Evolutionary conservation across 352 stramenopile genomes (phyloP).

Genomic region (Lagenidium giganteum): DNA sequence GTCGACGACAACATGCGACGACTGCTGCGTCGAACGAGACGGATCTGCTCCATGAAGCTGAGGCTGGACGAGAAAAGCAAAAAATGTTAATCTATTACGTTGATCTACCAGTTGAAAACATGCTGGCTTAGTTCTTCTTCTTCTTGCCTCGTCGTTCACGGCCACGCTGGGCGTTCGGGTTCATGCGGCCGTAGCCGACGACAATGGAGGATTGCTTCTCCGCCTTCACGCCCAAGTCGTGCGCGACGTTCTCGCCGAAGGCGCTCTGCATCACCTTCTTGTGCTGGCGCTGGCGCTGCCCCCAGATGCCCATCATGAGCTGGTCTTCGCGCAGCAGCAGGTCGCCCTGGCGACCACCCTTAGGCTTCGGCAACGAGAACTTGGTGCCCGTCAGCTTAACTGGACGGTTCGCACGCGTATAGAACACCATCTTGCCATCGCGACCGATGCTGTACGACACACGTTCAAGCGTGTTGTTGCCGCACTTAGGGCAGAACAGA

Average conservation of each 20-base stretch:
- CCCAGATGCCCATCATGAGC: conserved; percentile 95
- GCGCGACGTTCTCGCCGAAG: conserved; percentile 94
- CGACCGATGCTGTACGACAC: conserved; percentile 93
- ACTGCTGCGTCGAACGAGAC: too few relatives aligned
- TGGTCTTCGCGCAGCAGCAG: conserved; percentile 97
- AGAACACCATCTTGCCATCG: conserved; percentile 87
- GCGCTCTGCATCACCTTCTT: conserved; percentile 89
- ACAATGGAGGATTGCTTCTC: conserved; percentile 88
- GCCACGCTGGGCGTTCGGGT: conserved; percentile 95
- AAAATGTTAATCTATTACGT: too few relatives aligned
- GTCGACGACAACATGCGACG: too few relatives aligned
- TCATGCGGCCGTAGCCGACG: conserved; percentile 93
- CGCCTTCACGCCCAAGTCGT: conserved; percentile 90
- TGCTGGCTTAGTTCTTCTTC: conserved; percentile 78
- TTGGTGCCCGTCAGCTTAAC: conserved; percentile 94
- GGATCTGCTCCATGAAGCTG: too few relatives aligned
- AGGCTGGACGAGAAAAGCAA: too few relatives aligned
- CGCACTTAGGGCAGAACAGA: conserved; percentile 97
- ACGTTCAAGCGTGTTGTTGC: conserved; percentile 93
- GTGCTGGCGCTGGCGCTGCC: conserved; percentile 91
- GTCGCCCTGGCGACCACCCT: conserved; percentile 91
- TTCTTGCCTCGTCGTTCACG: conserved; percentile 97
- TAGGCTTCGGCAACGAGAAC: conserved; percentile 96
- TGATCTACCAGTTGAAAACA: not conserved
- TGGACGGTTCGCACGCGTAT: conserved; percentile 74